Base-by-base conservation (phyloP, 768 basidiomycete genomes). In the Mycena olivaceomarginata region DNA sequence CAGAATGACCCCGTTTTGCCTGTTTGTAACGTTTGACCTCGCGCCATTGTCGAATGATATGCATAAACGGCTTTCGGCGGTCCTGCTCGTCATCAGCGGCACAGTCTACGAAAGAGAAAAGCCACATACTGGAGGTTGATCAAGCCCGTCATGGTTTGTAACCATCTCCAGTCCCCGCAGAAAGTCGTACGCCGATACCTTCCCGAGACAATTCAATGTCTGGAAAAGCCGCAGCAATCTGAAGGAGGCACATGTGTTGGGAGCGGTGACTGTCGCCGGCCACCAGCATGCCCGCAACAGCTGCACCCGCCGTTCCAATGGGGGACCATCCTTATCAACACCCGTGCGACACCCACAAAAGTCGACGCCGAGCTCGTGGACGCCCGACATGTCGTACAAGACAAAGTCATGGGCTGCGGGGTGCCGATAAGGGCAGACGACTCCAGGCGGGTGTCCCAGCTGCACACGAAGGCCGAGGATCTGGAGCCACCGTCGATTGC, bases 171-270 rank as follows among this genome's bases (percentile, higher is more conserved):
- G 45, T 3, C 56, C 72, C 4, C 65, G 72, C 43, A 74, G 18
- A 57, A 57, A 80, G 37, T 79, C 72, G 62, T 79, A 79, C 2
- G 70, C 65, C 0, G 75, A 73, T 8, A 75, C n/a, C 45, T 80
- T 80, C 2, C 70, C 75, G 20, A 76, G 67, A 11, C 79, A 72
- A 13, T 79, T 70, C 2, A 79, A 51, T 20, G 69, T 51, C 10
- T 76, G 80, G 43, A 77, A 79, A 40, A 70, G 13, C 11, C 72
- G 75, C 4, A 80, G 25, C 16, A 67, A 18, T 1, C 22, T 25
- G 45, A 79, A 79, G 1, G 80, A 79, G 0, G 57, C 70, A 18
- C 70, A 76, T 18, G 75, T 79, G 13, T 67, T 59, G 0, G 80
- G 80, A 2, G n/a, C 18, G 20, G 5, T 60, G 4, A 62, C 43